A percentile compares a stretch with the other conserved stretches of the same genome.
These are phyloP conservation scores for Tinospora cordifolia DNA, from an alignment of 164 flowering plant species.

Conservation along the genomic window DNA sequence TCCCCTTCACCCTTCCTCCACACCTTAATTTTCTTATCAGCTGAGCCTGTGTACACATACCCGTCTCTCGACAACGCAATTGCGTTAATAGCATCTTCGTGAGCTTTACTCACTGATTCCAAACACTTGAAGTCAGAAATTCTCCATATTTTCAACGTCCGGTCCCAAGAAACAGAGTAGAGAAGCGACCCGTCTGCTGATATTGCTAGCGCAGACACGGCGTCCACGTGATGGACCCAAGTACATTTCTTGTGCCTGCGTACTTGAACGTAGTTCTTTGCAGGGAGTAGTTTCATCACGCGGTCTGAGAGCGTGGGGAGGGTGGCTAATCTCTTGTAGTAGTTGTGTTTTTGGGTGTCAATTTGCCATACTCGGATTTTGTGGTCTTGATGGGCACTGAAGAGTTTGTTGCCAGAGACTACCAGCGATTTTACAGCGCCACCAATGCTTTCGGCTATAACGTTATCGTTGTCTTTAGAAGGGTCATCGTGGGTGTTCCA, in stretches of 20 bases:
- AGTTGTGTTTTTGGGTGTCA: slow-evolving; percentile 18
- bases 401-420: slow-evolving; percentile 37
- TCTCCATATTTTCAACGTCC: slow-evolving; percentile 74
- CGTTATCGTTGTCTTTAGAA: slow-evolving; percentile 12
- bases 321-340: slow-evolving; percentile 42
- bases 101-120: slow-evolving; percentile 66
- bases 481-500: slow-evolving; percentile 26
- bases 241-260: slow-evolving; percentile 65
- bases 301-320: slow-evolving; percentile 76
- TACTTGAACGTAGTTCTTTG: slow-evolving; percentile 59
- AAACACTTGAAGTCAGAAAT: slow-evolving; percentile 62
- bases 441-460: slow-evolving; percentile 37
- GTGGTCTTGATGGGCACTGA: slow-evolving; percentile 81
- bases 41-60: slow-evolving; percentile 74
- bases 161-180: slow-evolving; percentile 90
- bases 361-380: slow-evolving; percentile 80
- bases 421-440: slow-evolving; percentile 74
- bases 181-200: slow-evolving; percentile 50
- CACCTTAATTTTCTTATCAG: slow-evolving; percentile 73
- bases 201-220: slow-evolving; percentile 67
- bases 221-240: slow-evolving; percentile 83
- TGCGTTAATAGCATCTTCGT: slow-evolving; percentile 87
- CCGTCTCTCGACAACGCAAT: slow-evolving; percentile 50
- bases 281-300: slow-evolving; percentile 30
- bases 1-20: slow-evolving; percentile 52